Conservation (phyloP, 2,329 filamentous ascomycete genomes). For the Fusarium nygamai region DNA sequence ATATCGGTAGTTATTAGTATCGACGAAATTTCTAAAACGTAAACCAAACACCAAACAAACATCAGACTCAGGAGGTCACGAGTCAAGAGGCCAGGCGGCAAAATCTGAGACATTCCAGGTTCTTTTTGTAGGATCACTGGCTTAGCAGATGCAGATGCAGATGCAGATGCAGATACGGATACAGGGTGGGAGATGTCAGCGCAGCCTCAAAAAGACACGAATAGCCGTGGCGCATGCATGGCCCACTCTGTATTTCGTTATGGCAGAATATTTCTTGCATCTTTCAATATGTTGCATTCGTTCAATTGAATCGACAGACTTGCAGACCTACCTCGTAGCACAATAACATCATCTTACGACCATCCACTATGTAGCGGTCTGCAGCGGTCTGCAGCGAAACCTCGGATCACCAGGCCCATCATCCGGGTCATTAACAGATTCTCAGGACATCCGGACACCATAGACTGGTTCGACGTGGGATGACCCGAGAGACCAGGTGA, state of each 20-base stretch:
- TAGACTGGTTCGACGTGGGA: conserved; percentile 18
- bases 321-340: background rate
- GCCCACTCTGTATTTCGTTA: conserved; percentile 7
- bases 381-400: conserved; percentile 35
- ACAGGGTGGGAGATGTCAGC: conserved; percentile 18
- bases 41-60: background rate
- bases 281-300: conserved; percentile 1
- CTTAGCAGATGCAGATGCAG: background rate
- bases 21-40: conserved; percentile 4
- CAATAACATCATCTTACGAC: conserved; percentile 12
- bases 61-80: conserved; percentile 17
- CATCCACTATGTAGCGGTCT: conserved; percentile 4
- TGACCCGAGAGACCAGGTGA: conserved; percentile 1
- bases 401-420: conserved; percentile 24
- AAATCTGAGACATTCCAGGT: conserved; percentile 21
- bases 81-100: conserved; percentile 21
- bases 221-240: conserved; percentile 28
- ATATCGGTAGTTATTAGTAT: background rate
- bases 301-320: conserved; percentile 12
- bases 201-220: conserved; percentile 22
- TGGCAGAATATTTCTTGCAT: background rate
- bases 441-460: background rate
- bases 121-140: background rate
- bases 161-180: background rate
- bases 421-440: conserved; percentile 17